These are phyloP conservation scores for Cyclocybe aegerita DNA, from an alignment of 768 basidiomycete genomes.

Conservation along the genomic window DNA sequence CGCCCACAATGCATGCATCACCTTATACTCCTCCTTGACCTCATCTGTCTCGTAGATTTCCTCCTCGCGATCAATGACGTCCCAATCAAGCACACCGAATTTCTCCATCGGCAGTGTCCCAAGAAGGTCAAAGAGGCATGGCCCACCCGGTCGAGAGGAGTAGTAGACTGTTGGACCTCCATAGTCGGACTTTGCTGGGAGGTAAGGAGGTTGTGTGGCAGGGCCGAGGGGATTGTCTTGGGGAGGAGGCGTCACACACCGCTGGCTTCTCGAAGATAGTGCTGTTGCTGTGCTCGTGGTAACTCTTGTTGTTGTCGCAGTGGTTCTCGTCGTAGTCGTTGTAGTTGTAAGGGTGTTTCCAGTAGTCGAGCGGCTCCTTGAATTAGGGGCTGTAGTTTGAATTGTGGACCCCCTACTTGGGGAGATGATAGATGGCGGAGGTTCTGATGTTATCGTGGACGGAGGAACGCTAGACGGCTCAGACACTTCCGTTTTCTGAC, in stretches of 20 bases:
- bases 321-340: background rate
- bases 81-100: conserved; percentile 70
- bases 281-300: background rate
- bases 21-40: conserved; percentile 72
- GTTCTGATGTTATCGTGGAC: too few relatives aligned
- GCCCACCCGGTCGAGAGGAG: conserved; percentile 68
- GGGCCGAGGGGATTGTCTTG: conserved; percentile 48
- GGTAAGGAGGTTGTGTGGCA: conserved; percentile 47
- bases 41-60: conserved; percentile 75
- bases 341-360: background rate
- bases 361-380: background rate
- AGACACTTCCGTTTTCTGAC: too few relatives aligned
- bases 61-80: conserved; percentile 69
- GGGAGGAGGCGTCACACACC: conserved; percentile 41
- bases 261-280: conserved; percentile 1
- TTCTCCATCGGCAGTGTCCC: conserved; percentile 55
- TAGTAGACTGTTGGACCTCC: conserved; percentile 46
- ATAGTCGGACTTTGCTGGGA: conserved; percentile 47
- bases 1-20: conserved; percentile 76
- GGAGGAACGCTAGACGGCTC: too few relatives aligned
- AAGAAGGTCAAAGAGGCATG: conserved; percentile 64
- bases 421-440: too few relatives aligned
- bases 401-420: too few relatives aligned
- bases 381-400: too few relatives aligned
- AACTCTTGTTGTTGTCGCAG: background rate